Base-by-base conservation (phyloP, 345 rosid species). In the Fremontodendron californicum region DNA sequence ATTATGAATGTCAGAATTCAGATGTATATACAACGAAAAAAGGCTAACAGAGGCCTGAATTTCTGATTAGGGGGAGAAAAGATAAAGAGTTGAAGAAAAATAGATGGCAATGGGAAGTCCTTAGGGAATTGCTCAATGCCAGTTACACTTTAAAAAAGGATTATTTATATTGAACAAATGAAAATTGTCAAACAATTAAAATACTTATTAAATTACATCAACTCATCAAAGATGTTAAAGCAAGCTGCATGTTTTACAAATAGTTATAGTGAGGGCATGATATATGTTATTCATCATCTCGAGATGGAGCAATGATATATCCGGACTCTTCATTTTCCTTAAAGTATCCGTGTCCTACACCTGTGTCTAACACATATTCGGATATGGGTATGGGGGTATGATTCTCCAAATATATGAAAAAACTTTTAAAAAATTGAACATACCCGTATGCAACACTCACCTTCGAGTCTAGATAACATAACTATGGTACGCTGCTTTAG, bases 251-350 rank as follows among this genome's bases (percentile, higher is more conserved):
- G 5, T 33, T 12, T 16, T 21, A 73, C 16, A 46, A 43, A 23
- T 37, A 40, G 23, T 5, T 51, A 19, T 19, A 29, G 71, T 12
- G 35, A 23, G 7, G 19, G 74, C 31, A 11, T 18, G 0, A 23
- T 21, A n/a, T 11, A 16, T 40, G 10, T 81, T 79, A 76, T 21
- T 66, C 63, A 37, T 52, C 25, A 31, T 75, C 75, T 54, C 85
- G 72, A 7, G 88, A 70, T 64, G 88, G 88, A 63, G 85, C 81
- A 61, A 78, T 42, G 18, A n/a, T n/a, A n/a, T n/a, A n/a, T n/a
- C n/a, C n/a, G n/a, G n/a, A n/a, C n/a, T n/a, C n/a, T n/a, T n/a
- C n/a, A n/a, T n/a, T n/a, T n/a, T n/a, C n/a, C n/a, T n/a, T n/a
- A n/a, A n/a, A n/a, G n/a, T n/a, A n/a, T n/a, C n/a, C n/a, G n/a